phyloP scores from a whole-genome alignment of 75 land plant genomes.

The Picea sitchensis region DNA sequence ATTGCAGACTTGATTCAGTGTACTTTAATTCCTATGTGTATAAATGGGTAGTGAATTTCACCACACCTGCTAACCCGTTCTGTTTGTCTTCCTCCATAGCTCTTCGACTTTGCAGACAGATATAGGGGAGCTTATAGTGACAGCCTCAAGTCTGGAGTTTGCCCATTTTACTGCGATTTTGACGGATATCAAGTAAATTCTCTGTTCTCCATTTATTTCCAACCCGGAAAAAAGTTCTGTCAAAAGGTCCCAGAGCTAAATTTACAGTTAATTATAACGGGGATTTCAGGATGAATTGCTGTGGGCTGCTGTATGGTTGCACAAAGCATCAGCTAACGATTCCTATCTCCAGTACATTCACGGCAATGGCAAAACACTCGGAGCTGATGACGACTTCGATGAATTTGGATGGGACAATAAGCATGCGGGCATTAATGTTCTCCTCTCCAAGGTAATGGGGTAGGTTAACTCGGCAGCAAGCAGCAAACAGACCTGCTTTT shows the following conservation, averaged over 20 bases:
- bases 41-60: no score
- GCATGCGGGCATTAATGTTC: slow-evolving; percentile 59
- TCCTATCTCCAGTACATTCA: slow-evolving; percentile 50
- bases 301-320: slow-evolving; percentile 79
- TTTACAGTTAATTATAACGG: no score
- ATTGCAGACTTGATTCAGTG: neutral
- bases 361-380: slow-evolving; percentile 43
- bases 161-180: slow-evolving; percentile 93
- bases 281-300: slow-evolving; percentile 56
- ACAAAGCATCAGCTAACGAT: slow-evolving; percentile 45
- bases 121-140: slow-evolving; percentile 84
- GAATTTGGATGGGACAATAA: slow-evolving; percentile 75
- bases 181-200: slow-evolving; percentile 70
- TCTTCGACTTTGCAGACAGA: slow-evolving; percentile 77
- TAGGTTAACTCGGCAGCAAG: no score
- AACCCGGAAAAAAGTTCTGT: no score
- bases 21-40: no score
- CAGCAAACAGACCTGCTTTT: no score
- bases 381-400: slow-evolving; percentile 57
- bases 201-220: neutral
- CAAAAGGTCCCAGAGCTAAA: no score
- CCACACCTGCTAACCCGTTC: neutral
- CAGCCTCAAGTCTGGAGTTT: slow-evolving; percentile 56
- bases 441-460: slow-evolving; percentile 47
- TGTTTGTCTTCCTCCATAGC: slow-evolving; percentile 30